Evolutionary conservation across 2,329 filamentous ascomycete species (phyloP).

Genomic region (Fusarium irregulare): DNA sequence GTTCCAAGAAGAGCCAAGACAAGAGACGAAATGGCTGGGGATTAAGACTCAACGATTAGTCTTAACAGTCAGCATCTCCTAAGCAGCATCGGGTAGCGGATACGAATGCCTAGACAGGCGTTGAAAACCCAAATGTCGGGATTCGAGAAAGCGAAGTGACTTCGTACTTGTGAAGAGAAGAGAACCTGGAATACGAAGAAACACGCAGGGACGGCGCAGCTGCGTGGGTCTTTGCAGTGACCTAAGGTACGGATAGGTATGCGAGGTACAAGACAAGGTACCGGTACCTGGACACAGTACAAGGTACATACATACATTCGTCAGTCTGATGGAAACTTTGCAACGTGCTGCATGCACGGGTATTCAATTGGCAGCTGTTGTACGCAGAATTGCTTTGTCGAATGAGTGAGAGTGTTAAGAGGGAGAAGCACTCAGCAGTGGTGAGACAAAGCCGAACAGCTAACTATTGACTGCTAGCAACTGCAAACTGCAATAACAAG

Average conservation of each 20-base stretch:
- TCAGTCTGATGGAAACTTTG: conserved; percentile 17
- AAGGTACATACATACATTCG: conserved; percentile 15
- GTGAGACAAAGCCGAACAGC: conserved; percentile 25
- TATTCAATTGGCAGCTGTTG: conserved; percentile 14
- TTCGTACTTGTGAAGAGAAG: conserved; percentile 22
- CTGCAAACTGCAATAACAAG: conserved; percentile 8
- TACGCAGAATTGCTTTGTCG: conserved; percentile 30
- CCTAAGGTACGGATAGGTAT: conserved; percentile 30
- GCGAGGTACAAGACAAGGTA: conserved; percentile 28
- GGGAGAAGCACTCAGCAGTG: conserved; percentile 10
- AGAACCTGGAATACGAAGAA: conserved; percentile 41
- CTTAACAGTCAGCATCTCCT: conserved; percentile 23
- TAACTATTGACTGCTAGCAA: not conserved
- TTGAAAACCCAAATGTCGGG: conserved; percentile 26
- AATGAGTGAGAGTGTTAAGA: not conserved
- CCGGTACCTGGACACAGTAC: conserved; percentile 36
- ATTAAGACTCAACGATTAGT: conserved; percentile 3
- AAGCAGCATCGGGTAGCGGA: conserved; percentile 21
- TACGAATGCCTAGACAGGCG: conserved; percentile 29
- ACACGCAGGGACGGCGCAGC: conserved; percentile 41
- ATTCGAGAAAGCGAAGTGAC: conserved; percentile 18
- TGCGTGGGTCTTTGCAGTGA: conserved; percentile 37
- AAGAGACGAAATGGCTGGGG: conserved; percentile 4
- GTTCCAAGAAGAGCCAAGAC: conserved; percentile 17
- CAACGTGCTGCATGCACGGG: conserved; percentile 14